Evolutionary conservation across 805 yeast genomes (phyloP).

Genomic region (Sugiyamaella boreocaroliniensis): DNA sequence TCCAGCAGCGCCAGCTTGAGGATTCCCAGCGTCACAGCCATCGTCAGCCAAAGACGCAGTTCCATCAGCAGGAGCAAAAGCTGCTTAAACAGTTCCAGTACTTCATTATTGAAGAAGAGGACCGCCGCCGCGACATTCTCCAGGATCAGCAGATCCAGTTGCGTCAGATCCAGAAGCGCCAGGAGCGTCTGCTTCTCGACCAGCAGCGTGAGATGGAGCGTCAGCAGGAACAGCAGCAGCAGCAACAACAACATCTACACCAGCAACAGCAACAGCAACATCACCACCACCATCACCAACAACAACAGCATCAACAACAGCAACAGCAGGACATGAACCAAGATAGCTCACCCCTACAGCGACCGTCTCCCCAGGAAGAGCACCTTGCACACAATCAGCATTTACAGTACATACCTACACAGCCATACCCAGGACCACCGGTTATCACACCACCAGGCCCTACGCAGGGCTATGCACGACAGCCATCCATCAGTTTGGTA

Average conservation of each 20-base stretch:
- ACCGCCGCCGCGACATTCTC: slow-evolving; percentile 9
- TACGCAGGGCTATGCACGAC: not conserved
- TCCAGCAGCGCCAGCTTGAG: not conserved
- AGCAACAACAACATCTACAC: not conserved
- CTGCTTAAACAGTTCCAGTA: slow-evolving; percentile 18
- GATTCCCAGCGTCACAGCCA: not conserved
- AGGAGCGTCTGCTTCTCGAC: slow-evolving; percentile 12
- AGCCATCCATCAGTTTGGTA: not conserved
- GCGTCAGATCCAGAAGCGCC: slow-evolving; percentile 12
- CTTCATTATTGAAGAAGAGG: slow-evolving; percentile 4
- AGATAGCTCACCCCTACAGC: not conserved
- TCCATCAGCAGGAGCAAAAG: slow-evolving; percentile 27
- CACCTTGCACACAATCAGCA: not conserved
- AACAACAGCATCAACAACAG: slow-evolving; percentile 1
- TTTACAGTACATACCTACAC: not conserved
- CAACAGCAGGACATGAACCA: not conserved
- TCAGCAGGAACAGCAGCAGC: not conserved
- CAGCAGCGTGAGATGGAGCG: not conserved
- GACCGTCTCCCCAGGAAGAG: not conserved
- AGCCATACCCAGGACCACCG: not conserved
- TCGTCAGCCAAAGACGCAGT: slow-evolving; percentile 56
- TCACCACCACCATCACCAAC: not conserved
- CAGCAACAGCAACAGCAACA: not conserved
- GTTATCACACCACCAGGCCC: not conserved
- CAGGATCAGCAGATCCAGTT: not conserved